phyloP scores from a whole-genome alignment of 257 asterid genomes.

The Solanum ossicruentum region DNA sequence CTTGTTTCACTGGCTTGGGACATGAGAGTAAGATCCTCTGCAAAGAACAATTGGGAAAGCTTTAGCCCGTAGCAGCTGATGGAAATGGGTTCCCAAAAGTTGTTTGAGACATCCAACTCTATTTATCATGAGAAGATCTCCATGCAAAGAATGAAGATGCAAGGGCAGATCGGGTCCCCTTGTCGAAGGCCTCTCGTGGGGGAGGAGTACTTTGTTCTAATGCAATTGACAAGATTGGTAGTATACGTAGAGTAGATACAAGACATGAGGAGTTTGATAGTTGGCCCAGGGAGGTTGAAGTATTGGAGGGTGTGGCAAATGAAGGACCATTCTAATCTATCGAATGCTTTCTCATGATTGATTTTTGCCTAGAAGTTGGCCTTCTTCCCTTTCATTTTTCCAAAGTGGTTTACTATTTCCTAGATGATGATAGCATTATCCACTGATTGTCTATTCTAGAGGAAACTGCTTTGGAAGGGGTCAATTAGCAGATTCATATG shows the following conservation, averaged over 20 bases:
- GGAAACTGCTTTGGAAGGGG: background rate
- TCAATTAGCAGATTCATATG: too few species aligned
- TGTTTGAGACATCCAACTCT: too few species aligned
- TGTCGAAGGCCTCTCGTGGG: background rate
- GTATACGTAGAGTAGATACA: background rate
- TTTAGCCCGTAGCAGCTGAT: too few species aligned
- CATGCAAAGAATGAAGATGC: background rate
- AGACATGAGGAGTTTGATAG: background rate
- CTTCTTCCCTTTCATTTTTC: background rate
- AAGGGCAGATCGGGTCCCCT: background rate
- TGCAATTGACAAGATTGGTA: background rate
- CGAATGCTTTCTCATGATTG: background rate
- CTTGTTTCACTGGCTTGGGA: too few species aligned
- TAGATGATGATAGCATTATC: background rate
- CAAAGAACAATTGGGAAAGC: too few species aligned
- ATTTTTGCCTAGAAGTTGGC: background rate
- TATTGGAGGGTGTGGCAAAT: background rate
- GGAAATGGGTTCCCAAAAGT: too few species aligned
- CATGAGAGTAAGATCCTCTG: too few species aligned
- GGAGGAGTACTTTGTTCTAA: background rate
- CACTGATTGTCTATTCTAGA: background rate
- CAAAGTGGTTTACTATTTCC: background rate
- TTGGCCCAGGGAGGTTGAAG: background rate
- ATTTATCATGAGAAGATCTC: background rate
- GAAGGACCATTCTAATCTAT: background rate